Base-by-base conservation (phyloP, 1,139 yeast genomes). In the Blastobotrys malaysiensis region DNA sequence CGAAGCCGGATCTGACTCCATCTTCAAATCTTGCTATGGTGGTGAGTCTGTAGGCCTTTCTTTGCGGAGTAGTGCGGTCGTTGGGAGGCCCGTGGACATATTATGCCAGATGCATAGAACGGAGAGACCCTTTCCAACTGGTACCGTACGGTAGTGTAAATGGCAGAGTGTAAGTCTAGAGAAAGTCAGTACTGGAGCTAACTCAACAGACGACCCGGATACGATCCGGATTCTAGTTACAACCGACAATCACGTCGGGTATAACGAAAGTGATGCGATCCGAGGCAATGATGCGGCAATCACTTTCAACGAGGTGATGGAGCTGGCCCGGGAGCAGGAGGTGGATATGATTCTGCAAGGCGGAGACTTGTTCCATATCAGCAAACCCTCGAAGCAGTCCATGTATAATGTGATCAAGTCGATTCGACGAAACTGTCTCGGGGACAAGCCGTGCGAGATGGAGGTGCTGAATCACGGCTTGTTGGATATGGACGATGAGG, bases 211-310 rank as follows among this genome's bases (percentile, higher is more conserved):
- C 11, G 45, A 22, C 24, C 59, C 65, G 14, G 79, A 86, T 67
- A 88, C 96, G 0, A 81, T 91, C 16, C 73, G 88, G 46, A 80
- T 93, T 20, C 79, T 93, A 43, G 72, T 93, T 19, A 90, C 99
- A 1, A 90, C 99, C 1, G 99, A 93, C 65, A 93, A 93, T 67
- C 99, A 93, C 75, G 96, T 93, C 27, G 99, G 99, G 1, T 91
- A 84, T 67, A 83, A 83, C 57, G 99, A 93, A 66, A 80, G 80
- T 47, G 99, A 93, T 67, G 93, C 96, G 0, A 83, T 93, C 9
- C 77, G 96, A 26, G 96, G 97, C 1, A 86, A 88, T 63, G 99
- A 93, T 67, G 82, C 96, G 1, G 87, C 96, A 85, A 77, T 72
- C 53, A 88, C 97, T 0, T 93, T 93, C 65, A 82, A 87, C 54